These are phyloP conservation scores for Boletellus sp. DNA, from an alignment of 768 basidiomycete species.

Conservation along the genomic window DNA sequence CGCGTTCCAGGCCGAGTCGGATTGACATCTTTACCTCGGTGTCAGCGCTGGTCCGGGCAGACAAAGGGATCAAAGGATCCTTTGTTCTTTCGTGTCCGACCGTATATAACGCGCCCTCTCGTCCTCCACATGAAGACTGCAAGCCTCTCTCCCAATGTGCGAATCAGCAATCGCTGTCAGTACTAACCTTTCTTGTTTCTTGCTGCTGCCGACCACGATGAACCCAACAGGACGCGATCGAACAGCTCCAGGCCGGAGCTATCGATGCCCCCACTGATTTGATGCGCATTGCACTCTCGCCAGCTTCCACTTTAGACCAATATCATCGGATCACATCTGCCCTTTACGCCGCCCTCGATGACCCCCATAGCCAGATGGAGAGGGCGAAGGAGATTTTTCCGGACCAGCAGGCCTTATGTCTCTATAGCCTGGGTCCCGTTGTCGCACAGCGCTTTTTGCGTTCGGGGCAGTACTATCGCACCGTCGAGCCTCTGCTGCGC, in stretches of 20 bases:
- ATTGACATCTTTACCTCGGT: conserved; percentile 47
- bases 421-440: conserved; percentile 16
- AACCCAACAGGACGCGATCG: conserved; percentile 15
- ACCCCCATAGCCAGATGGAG: conserved; percentile 14
- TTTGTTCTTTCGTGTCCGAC: neutral
- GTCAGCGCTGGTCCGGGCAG: too few species aligned
- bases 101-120: neutral
- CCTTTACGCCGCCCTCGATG: conserved; percentile 20
- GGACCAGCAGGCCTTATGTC: conserved; percentile 19
- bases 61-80: too few species aligned
- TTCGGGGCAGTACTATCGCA: neutral
- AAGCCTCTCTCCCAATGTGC: conserved; percentile 9
- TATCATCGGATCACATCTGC: conserved; percentile 14
- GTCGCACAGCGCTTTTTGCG: conserved; percentile 2
- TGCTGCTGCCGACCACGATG: neutral
- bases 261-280: conserved; percentile 13
- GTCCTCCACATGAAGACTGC: neutral
- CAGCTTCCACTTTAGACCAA: conserved; percentile 19
- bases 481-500: conserved; percentile 3
- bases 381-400: conserved; percentile 11
- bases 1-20: conserved; percentile 61
- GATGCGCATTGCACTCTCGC: conserved; percentile 18
- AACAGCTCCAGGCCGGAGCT: conserved; percentile 24
- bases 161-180: conserved; percentile 19
- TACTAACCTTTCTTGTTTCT: neutral